Percentiles rank a stretch among this genome's conserved stretches.
These are phyloP conservation scores for Claviceps arundinis DNA, from an alignment of 2,329 filamentous ascomycete genomes.

Conservation along the genomic window DNA sequence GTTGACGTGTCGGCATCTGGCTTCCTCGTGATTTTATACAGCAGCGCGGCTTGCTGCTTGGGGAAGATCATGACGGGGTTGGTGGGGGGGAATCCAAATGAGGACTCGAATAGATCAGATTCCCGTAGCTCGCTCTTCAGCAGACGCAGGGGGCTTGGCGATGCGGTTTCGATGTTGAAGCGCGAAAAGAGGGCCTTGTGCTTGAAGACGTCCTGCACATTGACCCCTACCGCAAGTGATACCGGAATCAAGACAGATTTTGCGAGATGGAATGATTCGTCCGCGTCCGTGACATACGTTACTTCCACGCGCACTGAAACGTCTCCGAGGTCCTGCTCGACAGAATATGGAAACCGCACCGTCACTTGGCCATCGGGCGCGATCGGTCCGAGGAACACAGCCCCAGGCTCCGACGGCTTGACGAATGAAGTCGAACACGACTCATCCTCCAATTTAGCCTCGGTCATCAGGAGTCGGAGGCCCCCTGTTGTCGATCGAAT, in stretches of 20 bases:
- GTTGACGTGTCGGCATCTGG: conserved; percentile 20
- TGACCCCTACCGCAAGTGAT: conserved; percentile 76
- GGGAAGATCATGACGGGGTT: conserved; percentile 55
- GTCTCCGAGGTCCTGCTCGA: conserved; percentile 61
- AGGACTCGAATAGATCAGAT: conserved; percentile 55
- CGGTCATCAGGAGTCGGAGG: conserved; percentile 47
- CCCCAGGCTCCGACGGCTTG: conserved; percentile 38
- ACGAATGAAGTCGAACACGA: conserved; percentile 27
- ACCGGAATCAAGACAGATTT: conserved; percentile 53
- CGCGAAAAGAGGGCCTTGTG: conserved; percentile 68
- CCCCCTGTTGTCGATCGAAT: conserved; percentile 54
- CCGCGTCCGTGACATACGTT: conserved; percentile 54
- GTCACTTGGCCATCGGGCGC: conserved; percentile 32
- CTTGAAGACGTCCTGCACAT: conserved; percentile 94
- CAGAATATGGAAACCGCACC: conserved; percentile 66
- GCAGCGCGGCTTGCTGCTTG: conserved; percentile 65
- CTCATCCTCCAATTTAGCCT: conserved; percentile 36
- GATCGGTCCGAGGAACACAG: conserved; percentile 38
- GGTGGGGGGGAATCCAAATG: conserved; percentile 41
- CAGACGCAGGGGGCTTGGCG: conserved; percentile 59
- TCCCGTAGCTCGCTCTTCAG: conserved; percentile 56
- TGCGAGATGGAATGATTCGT: conserved; percentile 26
- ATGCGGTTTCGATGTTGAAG: conserved; percentile 81
- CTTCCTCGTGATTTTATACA: conserved; percentile 64
- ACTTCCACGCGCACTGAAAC: conserved; percentile 67